These are phyloP conservation scores for Cystobasidiaceae sp. DNA, from an alignment of 1,284 basidiomycete species.

Conservation along the genomic window DNA sequence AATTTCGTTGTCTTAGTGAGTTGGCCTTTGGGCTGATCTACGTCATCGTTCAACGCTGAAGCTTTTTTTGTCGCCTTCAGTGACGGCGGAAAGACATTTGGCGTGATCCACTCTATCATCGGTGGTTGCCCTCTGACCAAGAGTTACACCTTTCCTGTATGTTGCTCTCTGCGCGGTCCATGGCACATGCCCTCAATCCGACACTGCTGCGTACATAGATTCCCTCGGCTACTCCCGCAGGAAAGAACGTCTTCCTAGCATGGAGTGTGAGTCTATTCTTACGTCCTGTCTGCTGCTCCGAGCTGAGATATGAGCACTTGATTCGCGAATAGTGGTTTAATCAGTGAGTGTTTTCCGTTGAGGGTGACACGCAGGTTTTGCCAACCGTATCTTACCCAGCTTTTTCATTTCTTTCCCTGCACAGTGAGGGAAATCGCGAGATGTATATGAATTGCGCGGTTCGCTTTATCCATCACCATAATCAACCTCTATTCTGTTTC, in stretches of 20 bases:
- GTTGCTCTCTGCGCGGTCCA: not conserved
- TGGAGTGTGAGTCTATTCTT: slow-evolving; percentile 6
- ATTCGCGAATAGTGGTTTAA: not conserved
- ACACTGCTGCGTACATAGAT: not conserved
- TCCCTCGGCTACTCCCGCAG: not conserved
- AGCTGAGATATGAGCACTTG: too few species aligned
- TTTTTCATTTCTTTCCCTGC: not conserved
- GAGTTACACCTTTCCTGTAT: not conserved
- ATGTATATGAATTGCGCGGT: slow-evolving; percentile 20
- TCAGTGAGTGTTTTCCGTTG: not conserved
- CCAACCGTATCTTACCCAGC: not conserved
- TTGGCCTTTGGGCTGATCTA: not conserved
- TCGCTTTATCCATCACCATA: too few species aligned
- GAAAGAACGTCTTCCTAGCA: slow-evolving; percentile 8
- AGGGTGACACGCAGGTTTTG: not conserved
- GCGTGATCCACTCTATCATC: slow-evolving; percentile 1
- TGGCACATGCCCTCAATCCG: not conserved
- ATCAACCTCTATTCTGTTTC: too few species aligned
- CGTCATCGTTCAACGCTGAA: not conserved
- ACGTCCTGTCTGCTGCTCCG: not conserved
- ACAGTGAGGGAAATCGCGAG: slow-evolving; percentile 1
- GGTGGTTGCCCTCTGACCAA: slow-evolving; percentile 5
- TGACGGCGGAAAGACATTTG: slow-evolving; percentile 1
- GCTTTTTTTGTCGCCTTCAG: not conserved
- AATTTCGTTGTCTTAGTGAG: slow-evolving; percentile 16